Base-by-base conservation (phyloP, 192 early-diverging fungal genomes). In the Backusella mclennaniae region DNA sequence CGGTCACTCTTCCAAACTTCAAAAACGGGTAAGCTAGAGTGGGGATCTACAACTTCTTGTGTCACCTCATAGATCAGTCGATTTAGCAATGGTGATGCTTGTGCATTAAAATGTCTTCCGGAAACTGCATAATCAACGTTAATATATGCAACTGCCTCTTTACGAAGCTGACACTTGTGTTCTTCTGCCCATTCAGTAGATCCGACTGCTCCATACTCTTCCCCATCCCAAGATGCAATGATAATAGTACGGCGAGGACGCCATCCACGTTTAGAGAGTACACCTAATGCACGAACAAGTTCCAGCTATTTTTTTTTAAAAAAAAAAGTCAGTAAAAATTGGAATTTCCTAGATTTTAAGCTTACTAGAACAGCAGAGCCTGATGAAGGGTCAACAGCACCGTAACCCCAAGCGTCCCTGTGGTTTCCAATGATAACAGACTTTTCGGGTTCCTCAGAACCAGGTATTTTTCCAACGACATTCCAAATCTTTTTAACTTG, bases 111-210 rank as follows among this genome's bases (percentile, higher is more conserved):
- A 21, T 79, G 15, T 19, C 56, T 53, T 41, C 90, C 90, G 9
- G 69, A 80, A 9, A 89, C 87, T 38, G 87, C 89, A 15, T 67
- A 76, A 53, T 90, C 90, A 14, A 91, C 85, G 66, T 92, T 91
- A 49, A 92, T 63, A 73, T 92, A 92, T 7, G 85, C 85, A 29
- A 90, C 70, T 23, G 77, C 85, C 66, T 85, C 80, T 17, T 83
- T 77, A 67, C 82, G 79, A 7, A 92, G 80, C 85, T 83, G 85
- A 75, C 83, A 79, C 17, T 85, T 72, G 52, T 88, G 81, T 56
- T 90, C 87, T 70, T 92, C 90, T 0, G 89, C 90, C 87, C 87
- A 92, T 74, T 92, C 90, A 11, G 90, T 92, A 17, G 89, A 89
- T 9, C 90, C 90, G 5, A 89, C 78, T 12, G 85, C 70, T 8